Base-by-base conservation (phyloP, 192 early-diverging fungal species). In the Piromyces finnis region DNA sequence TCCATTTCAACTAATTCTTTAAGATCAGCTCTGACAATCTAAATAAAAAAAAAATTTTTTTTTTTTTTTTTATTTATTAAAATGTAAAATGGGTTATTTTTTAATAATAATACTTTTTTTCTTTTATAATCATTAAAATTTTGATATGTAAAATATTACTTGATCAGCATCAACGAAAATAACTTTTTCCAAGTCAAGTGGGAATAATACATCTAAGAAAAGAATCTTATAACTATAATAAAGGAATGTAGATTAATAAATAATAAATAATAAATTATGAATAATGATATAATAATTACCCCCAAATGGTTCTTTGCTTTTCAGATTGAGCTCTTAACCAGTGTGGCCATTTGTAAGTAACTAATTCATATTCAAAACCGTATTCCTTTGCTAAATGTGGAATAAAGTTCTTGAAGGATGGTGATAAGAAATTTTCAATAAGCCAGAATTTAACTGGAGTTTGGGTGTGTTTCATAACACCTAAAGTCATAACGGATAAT, bases 151-250 rank as follows among this genome's bases (percentile, higher is more conserved):
- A n/a, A n/a, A n/a, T n/a, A n/a, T n/a, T 86, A 90, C 89, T 86
- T 98, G 96, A 86, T 99, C 97, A 0, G 97, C 97, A 83, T 99
- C 97, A 5, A 99, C 97, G 85, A 99, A 99, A 78, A 99, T 98
- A 28, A 99, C 94, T 36, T 94, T 94, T 82, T 97, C 95, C 27
- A 98, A 85, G 59, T 88, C 87, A 30, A 99, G 87, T 29, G 97
- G 97, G 87, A 99, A 99, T 36, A 99, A 84, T 79, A 98, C 96
- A 84, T 99, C 97, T 80, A 99, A 86, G 86, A 98, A 99, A 83
- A 99, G 86, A 79, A 99, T 97, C 87, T 99, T 99, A 89, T 97
- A 99, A 17, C 88, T 90, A 39, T 12, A 59, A n/a, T n/a, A n/a
- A n/a, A n/a, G n/a, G n/a, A n/a, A 30, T 78, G n/a, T 12, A 17